Conservation (phyloP, 2,329 filamentous ascomycete genomes). For the Venturia carpophila region DNA sequence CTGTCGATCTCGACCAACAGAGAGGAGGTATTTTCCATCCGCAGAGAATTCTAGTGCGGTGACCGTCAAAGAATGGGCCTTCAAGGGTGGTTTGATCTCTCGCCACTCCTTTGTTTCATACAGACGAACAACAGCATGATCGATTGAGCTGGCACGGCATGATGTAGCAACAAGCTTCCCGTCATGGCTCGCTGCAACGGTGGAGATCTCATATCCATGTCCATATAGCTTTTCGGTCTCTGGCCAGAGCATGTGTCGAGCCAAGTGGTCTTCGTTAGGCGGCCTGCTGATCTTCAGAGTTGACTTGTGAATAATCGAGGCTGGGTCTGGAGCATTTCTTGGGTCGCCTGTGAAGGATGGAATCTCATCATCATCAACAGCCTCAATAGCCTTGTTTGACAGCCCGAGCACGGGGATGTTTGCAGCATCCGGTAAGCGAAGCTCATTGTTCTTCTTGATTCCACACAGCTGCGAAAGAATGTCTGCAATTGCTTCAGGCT, state of each 20-base stretch:
- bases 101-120: conserved; percentile 86
- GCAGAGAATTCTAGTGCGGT: conserved; percentile 72
- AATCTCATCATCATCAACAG: conserved; percentile 34
- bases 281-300: conserved; percentile 62
- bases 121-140: conserved; percentile 87
- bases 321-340: conserved; percentile 48
- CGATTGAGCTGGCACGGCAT: conserved; percentile 83
- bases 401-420: conserved; percentile 92
- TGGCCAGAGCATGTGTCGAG: conserved; percentile 87
- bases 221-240: conserved; percentile 96
- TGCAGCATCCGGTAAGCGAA: conserved; percentile 67
- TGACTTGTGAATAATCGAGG: conserved; percentile 50
- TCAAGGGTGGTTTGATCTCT: conserved; percentile 73
- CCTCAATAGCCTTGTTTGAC: conserved; percentile 82
- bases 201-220: conserved; percentile 93
- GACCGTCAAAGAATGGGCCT: conserved; percentile 80
- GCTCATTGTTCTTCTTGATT: conserved; percentile 34
- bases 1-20: conserved; percentile 83
- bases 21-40: conserved; percentile 69
- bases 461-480: conserved; percentile 63
- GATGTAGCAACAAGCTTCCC: conserved; percentile 76
- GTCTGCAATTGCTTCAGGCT: conserved; percentile 73
- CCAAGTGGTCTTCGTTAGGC: conserved; percentile 81
- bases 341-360: conserved; percentile 37
- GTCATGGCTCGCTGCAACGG: conserved; percentile 69